phyloP scores from a whole-genome alignment of 805 yeast genomes.

The Grigorovia humatica region DNA sequence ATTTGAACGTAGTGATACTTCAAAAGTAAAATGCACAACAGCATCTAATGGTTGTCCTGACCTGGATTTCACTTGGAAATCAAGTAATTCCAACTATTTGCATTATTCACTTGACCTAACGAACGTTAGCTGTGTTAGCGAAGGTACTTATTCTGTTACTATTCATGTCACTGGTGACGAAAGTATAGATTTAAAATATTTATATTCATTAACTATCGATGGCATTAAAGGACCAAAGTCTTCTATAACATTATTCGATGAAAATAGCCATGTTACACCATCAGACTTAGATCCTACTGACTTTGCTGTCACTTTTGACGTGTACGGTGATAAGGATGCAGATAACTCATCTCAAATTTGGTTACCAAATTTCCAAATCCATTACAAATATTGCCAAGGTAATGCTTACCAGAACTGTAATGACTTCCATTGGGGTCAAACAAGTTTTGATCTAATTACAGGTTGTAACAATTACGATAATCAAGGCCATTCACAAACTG shows the following conservation, averaged over 20 bases:
- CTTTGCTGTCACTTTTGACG: constrained; percentile 12
- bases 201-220: constrained; percentile 10
- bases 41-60: constrained; percentile 10
- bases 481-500: too few species aligned
- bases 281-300: constrained; percentile 12
- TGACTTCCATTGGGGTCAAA: too few species aligned
- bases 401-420: too few species aligned
- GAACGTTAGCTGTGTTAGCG: constrained; percentile 2
- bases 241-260: constrained; percentile 9
- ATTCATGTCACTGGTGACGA: constrained; percentile 13
- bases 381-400: too few species aligned
- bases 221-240: constrained; percentile 10
- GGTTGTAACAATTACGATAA: too few species aligned
- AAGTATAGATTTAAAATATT: constrained; percentile 8
- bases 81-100: constrained; percentile 4
- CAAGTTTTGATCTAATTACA: too few species aligned
- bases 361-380: too few species aligned
- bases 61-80: constrained; percentile 8
- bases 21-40: not conserved
- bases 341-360: too few species aligned
- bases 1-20: not conserved
- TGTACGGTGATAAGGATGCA: constrained; percentile 8
- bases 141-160: constrained; percentile 10
- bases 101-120: constrained; percentile 3
- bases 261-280: constrained; percentile 7